Evolutionary conservation across 2,329 filamentous ascomycete genomes (phyloP).

Genomic region (Fusarium oxysporum): DNA sequence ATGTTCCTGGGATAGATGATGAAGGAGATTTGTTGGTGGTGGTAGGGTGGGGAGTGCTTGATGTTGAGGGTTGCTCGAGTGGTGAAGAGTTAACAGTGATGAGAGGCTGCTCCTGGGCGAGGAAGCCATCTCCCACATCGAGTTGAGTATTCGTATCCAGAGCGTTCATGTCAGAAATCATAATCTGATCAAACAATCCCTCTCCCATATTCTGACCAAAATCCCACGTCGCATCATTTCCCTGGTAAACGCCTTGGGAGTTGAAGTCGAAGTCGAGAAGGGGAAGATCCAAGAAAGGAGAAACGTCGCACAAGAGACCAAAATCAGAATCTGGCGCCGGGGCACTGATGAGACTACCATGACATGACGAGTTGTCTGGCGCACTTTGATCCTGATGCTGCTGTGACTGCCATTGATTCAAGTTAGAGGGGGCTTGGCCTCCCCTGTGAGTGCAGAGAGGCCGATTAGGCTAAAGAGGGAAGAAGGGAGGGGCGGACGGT

Average conservation of each 20-base stretch:
- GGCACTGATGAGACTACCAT: slow-evolving; percentile 35
- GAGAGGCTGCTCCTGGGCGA: slow-evolving; percentile 30
- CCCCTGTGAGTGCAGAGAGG: slow-evolving; percentile 42
- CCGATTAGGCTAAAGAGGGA: slow-evolving; percentile 27
- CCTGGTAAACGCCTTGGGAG: slow-evolving; percentile 13
- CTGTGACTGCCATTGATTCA: slow-evolving; percentile 44
- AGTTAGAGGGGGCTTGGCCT: slow-evolving; percentile 44
- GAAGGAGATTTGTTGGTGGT: slow-evolving; percentile 30
- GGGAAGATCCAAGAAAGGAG: slow-evolving; percentile 37
- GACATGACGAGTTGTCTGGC: slow-evolving; percentile 23
- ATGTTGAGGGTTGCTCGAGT: slow-evolving; percentile 20
- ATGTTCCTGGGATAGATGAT: slow-evolving; percentile 39
- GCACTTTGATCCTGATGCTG: slow-evolving; percentile 23
- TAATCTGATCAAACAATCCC: slow-evolving; percentile 32
- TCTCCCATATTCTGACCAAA: slow-evolving; percentile 11
- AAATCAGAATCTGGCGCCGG: slow-evolving; percentile 25
- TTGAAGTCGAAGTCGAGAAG: slow-evolving; percentile 21
- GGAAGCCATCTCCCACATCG: slow-evolving; percentile 32
- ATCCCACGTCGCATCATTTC: slow-evolving; percentile 19
- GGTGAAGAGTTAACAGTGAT: slow-evolving; percentile 24
- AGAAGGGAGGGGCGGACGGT: slow-evolving; percentile 1
- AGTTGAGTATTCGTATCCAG: slow-evolving; percentile 19
- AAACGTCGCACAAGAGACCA: slow-evolving; percentile 18
- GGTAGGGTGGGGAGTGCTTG: slow-evolving; percentile 12
- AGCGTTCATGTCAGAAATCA: slow-evolving; percentile 17